A percentile compares a stretch with the other conserved stretches of the same genome.
Conservation (phyloP, 2,329 filamentous ascomycete genomes). For the Colletotrichum sp. region DNA sequence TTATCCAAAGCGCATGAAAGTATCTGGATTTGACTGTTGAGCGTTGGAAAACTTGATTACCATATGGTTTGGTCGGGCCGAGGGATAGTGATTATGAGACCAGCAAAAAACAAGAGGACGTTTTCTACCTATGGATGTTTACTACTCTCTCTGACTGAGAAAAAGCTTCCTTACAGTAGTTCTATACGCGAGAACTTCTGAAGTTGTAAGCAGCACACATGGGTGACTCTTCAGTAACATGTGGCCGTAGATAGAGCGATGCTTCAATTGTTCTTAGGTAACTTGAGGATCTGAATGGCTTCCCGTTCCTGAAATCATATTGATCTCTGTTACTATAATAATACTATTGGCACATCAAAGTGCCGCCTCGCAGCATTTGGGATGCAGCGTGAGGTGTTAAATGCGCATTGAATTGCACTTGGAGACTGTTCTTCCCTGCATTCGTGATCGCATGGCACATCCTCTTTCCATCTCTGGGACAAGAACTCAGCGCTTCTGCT, state of each 20-base stretch:
- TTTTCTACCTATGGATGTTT: too few relatives aligned
- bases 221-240: not conserved
- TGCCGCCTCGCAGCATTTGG: not conserved
- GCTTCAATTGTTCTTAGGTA: not conserved
- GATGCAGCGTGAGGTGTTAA: not conserved
- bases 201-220: not conserved
- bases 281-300: not conserved
- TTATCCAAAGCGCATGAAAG: not conserved
- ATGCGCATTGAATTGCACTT: not conserved
- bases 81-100: not conserved
- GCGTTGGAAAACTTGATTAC: not conserved
- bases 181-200: too few relatives aligned
- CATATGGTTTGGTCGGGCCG: not conserved
- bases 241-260: not conserved
- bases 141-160: too few relatives aligned
- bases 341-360: not conserved
- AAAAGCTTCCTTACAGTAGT: too few relatives aligned
- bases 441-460: not conserved
- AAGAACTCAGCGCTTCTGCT: not conserved
- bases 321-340: not conserved
- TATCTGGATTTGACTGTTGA: not conserved
- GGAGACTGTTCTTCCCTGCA: not conserved
- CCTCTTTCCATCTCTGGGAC: not conserved
- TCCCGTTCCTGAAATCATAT: too few relatives aligned
- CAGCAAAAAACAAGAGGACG: not conserved